Evolutionary conservation across 2,329 filamentous ascomycete species (phyloP).

Genomic region (Aspergillus glaucus): DNA sequence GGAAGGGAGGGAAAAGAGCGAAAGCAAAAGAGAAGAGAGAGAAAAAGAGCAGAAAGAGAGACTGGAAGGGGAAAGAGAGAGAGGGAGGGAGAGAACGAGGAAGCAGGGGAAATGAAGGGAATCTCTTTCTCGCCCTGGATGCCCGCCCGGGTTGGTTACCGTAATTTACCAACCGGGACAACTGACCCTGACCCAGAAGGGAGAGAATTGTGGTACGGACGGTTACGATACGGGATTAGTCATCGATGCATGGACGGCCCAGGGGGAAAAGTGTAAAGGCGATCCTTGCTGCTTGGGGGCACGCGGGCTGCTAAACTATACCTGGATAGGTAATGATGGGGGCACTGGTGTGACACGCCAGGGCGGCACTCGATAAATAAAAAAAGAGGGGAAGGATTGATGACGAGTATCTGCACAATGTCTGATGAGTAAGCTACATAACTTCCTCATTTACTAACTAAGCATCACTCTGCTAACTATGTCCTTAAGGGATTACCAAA

Average conservation of each 20-base stretch:
- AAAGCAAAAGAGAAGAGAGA: conserved; percentile 1
- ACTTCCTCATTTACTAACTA: too few species aligned
- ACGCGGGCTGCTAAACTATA: conserved; percentile 5
- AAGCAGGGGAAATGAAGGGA: conserved; percentile 5
- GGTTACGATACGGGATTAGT: conserved; percentile 4
- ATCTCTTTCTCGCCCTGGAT: not conserved
- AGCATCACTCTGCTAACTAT: too few species aligned
- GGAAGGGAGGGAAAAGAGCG: conserved; percentile 1
- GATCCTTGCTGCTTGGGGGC: conserved; percentile 5
- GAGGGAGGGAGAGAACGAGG: conserved; percentile 1
- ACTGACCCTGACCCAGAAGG: too few species aligned
- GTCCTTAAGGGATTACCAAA: too few species aligned
- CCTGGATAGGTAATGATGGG: conserved; percentile 1
- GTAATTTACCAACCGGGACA: too few species aligned
- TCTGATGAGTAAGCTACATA: not conserved
- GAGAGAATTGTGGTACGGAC: too few species aligned
- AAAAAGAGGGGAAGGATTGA: conserved; percentile 11
- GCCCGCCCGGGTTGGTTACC: not conserved
- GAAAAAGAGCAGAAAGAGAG: conserved; percentile 1
- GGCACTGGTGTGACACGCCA: conserved; percentile 2
- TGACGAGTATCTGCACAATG: not conserved
- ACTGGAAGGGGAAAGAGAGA: conserved; percentile 4
- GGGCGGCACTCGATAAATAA: conserved; percentile 9
- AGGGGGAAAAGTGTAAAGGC: conserved; percentile 3
- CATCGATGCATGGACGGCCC: not conserved